Evolutionary conservation across 2,329 filamentous ascomycete species (phyloP), one percentile per base, ranked within the genome.

Genomic region (Ceratocystis cacaofunesta): DNA sequence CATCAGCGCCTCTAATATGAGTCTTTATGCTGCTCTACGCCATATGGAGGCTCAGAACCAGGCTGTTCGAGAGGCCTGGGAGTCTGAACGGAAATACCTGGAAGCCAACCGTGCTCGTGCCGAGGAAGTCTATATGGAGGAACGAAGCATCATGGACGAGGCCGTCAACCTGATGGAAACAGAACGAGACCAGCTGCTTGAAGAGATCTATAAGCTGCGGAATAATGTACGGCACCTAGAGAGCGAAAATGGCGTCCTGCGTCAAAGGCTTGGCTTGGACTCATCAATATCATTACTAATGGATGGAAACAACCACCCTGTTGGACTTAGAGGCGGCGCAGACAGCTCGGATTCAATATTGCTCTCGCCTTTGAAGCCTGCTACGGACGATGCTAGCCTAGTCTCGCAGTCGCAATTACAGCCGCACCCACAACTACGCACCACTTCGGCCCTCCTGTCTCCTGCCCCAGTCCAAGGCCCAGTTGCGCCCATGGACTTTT

Each of bases 71-170:
- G 79, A 80, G 66, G 79, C 77, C 22, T 82, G 80, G 79, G 79
- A 80, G 69, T 78, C 78, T 8, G 80, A 83, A 70, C 77, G 80
- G 43, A 78, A 77, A 62, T 77, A 82, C 65, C 74, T 83, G 65
- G 80, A 83, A 70, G 79, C 79, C 5, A 81, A 79, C 68, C 78
- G 80, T 10, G 76, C 77, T 58, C 77, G 79, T 15, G 80, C 78
- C 3, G 81, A 82, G 69, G 78, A 81, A 70, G 77, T 82, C n/a
- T 82, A 82, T 69, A 77, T 77, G 68, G 79, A 82, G 69, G 80
- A 83, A 70, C 78, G 79, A 6, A 74, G 74, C 62, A 75, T 82
- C 65, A 82, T 82, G 77, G 79, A 82, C 63, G 78, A 80, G 48
- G 78, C 81, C 68, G 75, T 78, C 19, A 71, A 75, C 17, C 71